Base-by-base conservation (phyloP, 2,329 filamentous ascomycete species). In the Aspergillus aculeatus region DNA sequence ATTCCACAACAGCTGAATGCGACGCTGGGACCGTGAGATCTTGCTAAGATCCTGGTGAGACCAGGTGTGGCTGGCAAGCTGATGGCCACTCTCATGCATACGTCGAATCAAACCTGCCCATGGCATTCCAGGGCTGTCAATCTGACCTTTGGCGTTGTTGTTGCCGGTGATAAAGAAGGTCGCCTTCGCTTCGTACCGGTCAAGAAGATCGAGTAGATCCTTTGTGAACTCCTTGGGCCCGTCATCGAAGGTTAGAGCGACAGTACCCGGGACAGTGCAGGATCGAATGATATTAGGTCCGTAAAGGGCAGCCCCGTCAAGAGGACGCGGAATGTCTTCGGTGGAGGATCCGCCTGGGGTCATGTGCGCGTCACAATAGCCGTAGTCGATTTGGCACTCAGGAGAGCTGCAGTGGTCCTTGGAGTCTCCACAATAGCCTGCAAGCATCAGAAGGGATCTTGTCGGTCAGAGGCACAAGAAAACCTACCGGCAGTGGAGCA, bases 191-290 rank as follows among this genome's bases (percentile, higher is more conserved):
- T 82, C 77, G 68, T 88, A 86, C 26, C 75, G 78, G 60, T 81
- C 80, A 50, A 90, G 79, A 56, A 87, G 78, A 66, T 89, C 83
- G 12, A 89, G 78, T 12, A 90, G 80, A 61, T 86, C 82, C 47
- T 75, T 74, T 1, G 87, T 89, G 71, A 86, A 88, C 21, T 80
- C 73, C 63, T 83, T 84, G 23, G 87, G 87, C 1, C 87, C 87
- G 69, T 89, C 87, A 65, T 89, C 87, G 65, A 84, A 89, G 0
- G 87, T 89, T 57, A 90, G 71, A 19, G 87, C 87, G 66, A 90
- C 81, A 11, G 84, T 84, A 55, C 86, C 84, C 2, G 81, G 77
- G n/a, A 78, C 77, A 44, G 66, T 70, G 64, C 80, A 81, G 11
- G 73, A 70, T 32, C 73, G 72, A 56, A 79, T 75, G 19, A 69